Conservation (phyloP, 768 basidiomycete genomes). For the Tricholoma sp. region DNA sequence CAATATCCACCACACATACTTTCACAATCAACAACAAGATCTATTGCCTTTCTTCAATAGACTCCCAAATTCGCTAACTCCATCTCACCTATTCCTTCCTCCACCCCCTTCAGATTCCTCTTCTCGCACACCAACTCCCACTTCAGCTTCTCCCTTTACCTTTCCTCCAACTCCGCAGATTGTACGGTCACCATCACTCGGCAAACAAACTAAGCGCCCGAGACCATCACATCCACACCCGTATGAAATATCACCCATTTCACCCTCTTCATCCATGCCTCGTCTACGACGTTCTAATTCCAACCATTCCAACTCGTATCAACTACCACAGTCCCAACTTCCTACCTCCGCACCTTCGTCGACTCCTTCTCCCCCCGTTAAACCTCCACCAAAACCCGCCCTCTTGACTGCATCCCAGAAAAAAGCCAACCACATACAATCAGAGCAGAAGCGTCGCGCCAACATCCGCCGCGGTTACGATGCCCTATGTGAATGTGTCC, state of each 20-base stretch:
- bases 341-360: slow-evolving; percentile 10
- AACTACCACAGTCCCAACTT: slow-evolving; percentile 9
- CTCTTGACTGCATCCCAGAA: slow-evolving; percentile 82
- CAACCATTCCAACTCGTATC: slow-evolving; percentile 5
- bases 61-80: slow-evolving; percentile 4
- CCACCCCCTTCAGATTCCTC: slow-evolving; percentile 16
- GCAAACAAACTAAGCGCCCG: slow-evolving; percentile 9
- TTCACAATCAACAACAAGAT: neutral
- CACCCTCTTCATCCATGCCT: neutral
- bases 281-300: slow-evolving; percentile 6
- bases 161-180: slow-evolving; percentile 1
- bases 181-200: neutral
- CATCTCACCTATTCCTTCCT: slow-evolving; percentile 8
- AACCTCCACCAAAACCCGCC: slow-evolving; percentile 31
- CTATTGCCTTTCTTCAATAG: slow-evolving; percentile 4
- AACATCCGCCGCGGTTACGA: slow-evolving; percentile 90
- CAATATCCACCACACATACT: slow-evolving; percentile 6
- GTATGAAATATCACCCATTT: slow-evolving; percentile 11
- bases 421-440: slow-evolving; percentile 90
- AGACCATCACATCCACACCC: slow-evolving; percentile 15
- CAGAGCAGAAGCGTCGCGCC: slow-evolving; percentile 89
- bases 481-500: slow-evolving; percentile 78
- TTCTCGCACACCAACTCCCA: slow-evolving; percentile 19
- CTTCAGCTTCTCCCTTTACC: slow-evolving; percentile 16
- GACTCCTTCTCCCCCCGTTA: slow-evolving; percentile 16